Percentiles rank a stretch among this genome's conserved stretches.
Evolutionary conservation across 306 rosid species (phyloP).

Genomic region (Nissolia schottii): DNA sequence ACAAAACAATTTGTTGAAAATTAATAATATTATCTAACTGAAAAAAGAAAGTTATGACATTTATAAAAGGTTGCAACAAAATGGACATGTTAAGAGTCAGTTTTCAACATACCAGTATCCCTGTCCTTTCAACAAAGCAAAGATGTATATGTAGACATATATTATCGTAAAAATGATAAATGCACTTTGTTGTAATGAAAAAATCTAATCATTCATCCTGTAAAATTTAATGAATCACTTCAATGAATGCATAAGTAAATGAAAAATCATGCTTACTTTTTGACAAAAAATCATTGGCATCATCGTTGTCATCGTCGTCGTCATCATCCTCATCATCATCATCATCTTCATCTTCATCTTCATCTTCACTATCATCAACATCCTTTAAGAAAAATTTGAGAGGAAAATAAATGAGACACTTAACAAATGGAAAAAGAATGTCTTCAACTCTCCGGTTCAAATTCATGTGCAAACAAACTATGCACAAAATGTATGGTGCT

Average conservation of each 20-base stretch:
- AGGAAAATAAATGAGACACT: conserved; percentile 9
- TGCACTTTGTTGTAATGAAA: background rate
- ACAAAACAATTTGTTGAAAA: background rate
- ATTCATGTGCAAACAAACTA: background rate
- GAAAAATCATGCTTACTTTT: conserved; percentile 53
- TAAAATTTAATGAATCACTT: background rate
- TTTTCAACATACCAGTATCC: background rate
- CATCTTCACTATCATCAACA: conserved; percentile 33
- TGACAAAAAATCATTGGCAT: conserved; percentile 32
- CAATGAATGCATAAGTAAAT: background rate
- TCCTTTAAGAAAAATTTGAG: conserved; percentile 36
- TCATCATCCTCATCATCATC: conserved; percentile 11
- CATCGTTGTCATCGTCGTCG: conserved; percentile 22
- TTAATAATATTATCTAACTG: background rate
- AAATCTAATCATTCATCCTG: background rate
- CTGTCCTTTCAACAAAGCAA: background rate
- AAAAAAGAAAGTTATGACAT: background rate
- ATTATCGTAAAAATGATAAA: background rate
- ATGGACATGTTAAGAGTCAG: background rate
- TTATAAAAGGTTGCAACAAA: background rate
- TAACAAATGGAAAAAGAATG: background rate
- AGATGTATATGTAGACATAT: background rate
- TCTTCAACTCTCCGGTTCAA: background rate
- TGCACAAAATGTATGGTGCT: background rate
- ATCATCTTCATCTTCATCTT: background rate